These are phyloP conservation scores for Barnettozyma populi DNA, from an alignment of 805 yeast genomes.

Conservation along the genomic window DNA sequence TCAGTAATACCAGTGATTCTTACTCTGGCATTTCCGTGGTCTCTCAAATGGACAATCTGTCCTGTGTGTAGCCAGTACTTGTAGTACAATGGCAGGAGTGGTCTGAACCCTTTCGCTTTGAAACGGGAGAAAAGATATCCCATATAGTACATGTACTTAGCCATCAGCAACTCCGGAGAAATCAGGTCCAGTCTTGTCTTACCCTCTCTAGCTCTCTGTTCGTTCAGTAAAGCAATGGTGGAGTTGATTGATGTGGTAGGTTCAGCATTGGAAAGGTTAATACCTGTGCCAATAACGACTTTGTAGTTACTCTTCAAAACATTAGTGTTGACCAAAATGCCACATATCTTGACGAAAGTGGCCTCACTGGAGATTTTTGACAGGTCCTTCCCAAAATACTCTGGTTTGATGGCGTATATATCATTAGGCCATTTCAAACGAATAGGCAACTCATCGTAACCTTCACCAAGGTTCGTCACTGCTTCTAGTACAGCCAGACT, in stretches of 20 bases:
- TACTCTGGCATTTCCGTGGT: constrained; percentile 49
- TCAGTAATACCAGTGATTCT: constrained; percentile 72
- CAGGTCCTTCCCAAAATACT: constrained; percentile 38
- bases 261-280: constrained; percentile 76
- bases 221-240: constrained; percentile 59
- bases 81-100: constrained; percentile 69
- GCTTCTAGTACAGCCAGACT: constrained; percentile 82
- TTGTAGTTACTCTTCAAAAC: constrained; percentile 53
- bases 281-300: constrained; percentile 80
- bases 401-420: constrained; percentile 69
- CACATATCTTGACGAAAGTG: constrained; percentile 72
- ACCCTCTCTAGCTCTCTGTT: constrained; percentile 39
- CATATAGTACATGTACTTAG: constrained; percentile 60
- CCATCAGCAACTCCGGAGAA: constrained; percentile 49
- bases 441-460: constrained; percentile 72
- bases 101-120: constrained; percentile 55
- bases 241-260: constrained; percentile 88
- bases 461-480: constrained; percentile 50
- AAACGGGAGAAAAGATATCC: constrained; percentile 59
- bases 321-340: constrained; percentile 78
- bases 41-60: constrained; percentile 67
- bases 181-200: constrained; percentile 23
- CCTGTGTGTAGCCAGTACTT: constrained; percentile 78
- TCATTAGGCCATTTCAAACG: constrained; percentile 97
- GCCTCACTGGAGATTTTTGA: constrained; percentile 52